These are phyloP conservation scores for Ogataea wickerhamii DNA, from an alignment of 805 yeast genomes.

Conservation along the genomic window DNA sequence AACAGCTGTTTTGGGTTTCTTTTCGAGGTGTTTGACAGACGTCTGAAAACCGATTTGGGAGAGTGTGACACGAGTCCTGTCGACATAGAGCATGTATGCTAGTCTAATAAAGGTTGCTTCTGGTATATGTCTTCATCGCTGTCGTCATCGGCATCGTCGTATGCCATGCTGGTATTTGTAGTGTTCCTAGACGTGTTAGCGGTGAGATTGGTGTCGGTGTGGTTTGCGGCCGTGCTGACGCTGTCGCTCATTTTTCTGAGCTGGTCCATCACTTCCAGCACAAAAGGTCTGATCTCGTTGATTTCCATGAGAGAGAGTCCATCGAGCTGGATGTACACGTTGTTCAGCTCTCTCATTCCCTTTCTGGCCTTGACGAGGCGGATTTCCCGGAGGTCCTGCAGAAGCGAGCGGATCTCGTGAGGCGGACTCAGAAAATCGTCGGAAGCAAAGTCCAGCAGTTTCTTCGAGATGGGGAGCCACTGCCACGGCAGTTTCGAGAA, in stretches of 20 bases:
- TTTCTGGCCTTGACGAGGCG: slow-evolving; percentile 75
- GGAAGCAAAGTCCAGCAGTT: slow-evolving; percentile 60
- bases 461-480: slow-evolving; percentile 81
- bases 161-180: slow-evolving; percentile 2
- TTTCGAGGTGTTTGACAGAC: slow-evolving; percentile 66
- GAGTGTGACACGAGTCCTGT: slow-evolving; percentile 50
- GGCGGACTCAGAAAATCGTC: slow-evolving; percentile 78
- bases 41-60: slow-evolving; percentile 63
- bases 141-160: slow-evolving; percentile 17
- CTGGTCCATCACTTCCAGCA: slow-evolving; percentile 76
- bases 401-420: slow-evolving; percentile 60
- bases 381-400: slow-evolving; percentile 84
- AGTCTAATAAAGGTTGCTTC: slow-evolving; percentile 12
- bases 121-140: slow-evolving; percentile 25
- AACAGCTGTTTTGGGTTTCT: slow-evolving; percentile 63
- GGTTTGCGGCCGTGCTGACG: slow-evolving; percentile 11
- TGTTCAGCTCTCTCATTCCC: slow-evolving; percentile 77
- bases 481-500: slow-evolving; percentile 78
- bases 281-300: slow-evolving; percentile 82
- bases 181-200: not conserved
- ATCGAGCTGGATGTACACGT: slow-evolving; percentile 76
- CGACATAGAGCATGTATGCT: slow-evolving; percentile 64
- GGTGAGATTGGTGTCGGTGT: slow-evolving; percentile 4
- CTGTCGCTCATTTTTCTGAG: slow-evolving; percentile 52
- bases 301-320: slow-evolving; percentile 81